Conservation (phyloP, 441 rosid species). For the Sinapis alba region DNA sequence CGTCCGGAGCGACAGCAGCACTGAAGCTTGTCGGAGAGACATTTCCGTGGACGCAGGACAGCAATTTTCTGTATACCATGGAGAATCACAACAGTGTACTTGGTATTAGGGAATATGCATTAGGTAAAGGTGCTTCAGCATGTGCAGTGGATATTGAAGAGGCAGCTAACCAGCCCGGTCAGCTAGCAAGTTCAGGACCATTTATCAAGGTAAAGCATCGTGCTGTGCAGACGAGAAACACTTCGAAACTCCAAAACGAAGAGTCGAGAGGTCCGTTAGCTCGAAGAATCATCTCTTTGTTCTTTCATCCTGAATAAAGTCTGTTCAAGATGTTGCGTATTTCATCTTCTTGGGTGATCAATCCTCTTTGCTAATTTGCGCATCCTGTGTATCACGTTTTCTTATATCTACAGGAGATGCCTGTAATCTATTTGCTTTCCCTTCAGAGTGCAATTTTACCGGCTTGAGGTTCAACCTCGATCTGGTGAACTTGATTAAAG, state of each 20-base stretch:
- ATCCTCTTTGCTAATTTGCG: background rate
- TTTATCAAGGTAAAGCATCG: constrained; percentile 53
- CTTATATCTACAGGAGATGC: constrained; percentile 60
- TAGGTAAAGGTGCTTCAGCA: constrained; percentile 77
- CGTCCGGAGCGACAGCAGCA: constrained; percentile 95
- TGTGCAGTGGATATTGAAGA: constrained; percentile 79
- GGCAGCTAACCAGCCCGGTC: constrained; percentile 34
- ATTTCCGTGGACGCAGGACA: constrained; percentile 77
- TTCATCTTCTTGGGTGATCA: background rate
- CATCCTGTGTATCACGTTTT: constrained; percentile 3
- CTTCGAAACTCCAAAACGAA: constrained; percentile 39
- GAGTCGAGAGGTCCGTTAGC: constrained; percentile 50
- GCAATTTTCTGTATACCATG: constrained; percentile 79
- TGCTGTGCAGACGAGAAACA: constrained; percentile 63
- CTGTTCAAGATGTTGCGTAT: constrained; percentile 10
- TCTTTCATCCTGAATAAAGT: constrained; percentile 9
- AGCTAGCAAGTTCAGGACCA: constrained; percentile 32
- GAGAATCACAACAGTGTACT: constrained; percentile 98
- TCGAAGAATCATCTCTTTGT: constrained; percentile 3
- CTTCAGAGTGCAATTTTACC: constrained; percentile 98
- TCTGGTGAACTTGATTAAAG: constrained; percentile 72
- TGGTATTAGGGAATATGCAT: constrained; percentile 99
- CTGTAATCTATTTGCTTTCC: constrained; percentile 84
- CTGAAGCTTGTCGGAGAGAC: constrained; percentile 90
- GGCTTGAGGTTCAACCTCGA: constrained; percentile 81